Base-by-base conservation (phyloP, 2,329 filamentous ascomycete genomes). In the Cladosporium sp. region DNA sequence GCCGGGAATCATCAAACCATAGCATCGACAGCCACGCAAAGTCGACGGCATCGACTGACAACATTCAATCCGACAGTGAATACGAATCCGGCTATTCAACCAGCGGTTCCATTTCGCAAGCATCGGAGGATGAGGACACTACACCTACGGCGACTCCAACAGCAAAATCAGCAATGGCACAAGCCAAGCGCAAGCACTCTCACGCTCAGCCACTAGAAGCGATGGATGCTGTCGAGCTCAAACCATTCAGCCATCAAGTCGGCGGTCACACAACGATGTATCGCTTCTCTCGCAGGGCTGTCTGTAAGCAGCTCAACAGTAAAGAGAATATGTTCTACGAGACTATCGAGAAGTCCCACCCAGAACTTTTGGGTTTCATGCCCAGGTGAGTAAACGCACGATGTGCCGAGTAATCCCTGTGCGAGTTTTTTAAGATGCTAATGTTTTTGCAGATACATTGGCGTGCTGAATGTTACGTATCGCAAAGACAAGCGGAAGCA, bases 241-340 rank as follows among this genome's bases (percentile, higher is more conserved):
- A 97, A 74, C 95, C 95, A 1, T 99, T 97, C 80, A 92, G 92
- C 71, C 95, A 99, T 79, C 95, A 99, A 79, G 95, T 99, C 65
- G 95, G 95, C 66, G 95, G 95, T 0, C 95, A 99, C 78, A 97
- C 93, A 7, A 97, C 94, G 0, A 86, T 99, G 41, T 99, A 96
- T 86, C 90, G 94, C 51, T 98, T 99, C 76, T 98, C 95, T 21
- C 89, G 92, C 71, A 88, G 93, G 73, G 95, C 95, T 65, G 93
- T 99, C 12, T 99, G 95, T 84, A 99, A 99, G 80, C 93, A 97
- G 80, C 86, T 99, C 75, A 99, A 97, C 78, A 99, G 97, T 77
- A 87, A 94, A 74, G 95, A 99, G 77, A 99, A 99, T 79, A 92
- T 97, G 80, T 99, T 99, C 77, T 99, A 99, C 78, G 95, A 99